phyloP scores from a whole-genome alignment of 768 basidiomycete genomes.

The Panaeolus cyanescens region DNA sequence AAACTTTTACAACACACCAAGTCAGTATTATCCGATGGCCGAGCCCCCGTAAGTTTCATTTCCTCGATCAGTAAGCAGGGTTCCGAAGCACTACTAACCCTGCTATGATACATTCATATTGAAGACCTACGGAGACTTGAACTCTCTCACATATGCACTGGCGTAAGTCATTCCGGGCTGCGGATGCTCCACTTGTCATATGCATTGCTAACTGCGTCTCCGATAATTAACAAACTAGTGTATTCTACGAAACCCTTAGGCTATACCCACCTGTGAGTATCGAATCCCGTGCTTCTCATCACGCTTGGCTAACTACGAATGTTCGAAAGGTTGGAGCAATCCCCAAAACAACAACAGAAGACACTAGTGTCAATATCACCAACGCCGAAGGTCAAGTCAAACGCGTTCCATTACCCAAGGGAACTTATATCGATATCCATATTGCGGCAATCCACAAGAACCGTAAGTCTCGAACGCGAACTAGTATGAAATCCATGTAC shows the following conservation, averaged over 20 bases:
- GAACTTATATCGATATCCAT: conserved; percentile 25
- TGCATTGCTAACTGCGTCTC: not conserved
- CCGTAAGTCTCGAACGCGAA: conserved; percentile 19
- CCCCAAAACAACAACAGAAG: conserved; percentile 48
- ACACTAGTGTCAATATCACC: conserved; percentile 38
- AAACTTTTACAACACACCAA: conserved; percentile 38
- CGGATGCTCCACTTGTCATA: not conserved
- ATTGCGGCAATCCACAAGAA: conserved; percentile 42
- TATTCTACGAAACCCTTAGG: conserved; percentile 52
- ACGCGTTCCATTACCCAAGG: conserved; percentile 14
- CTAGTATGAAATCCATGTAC: conserved; percentile 7
- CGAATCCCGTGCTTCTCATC: not conserved
- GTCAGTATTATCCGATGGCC: conserved; percentile 27
- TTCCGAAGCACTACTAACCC: no score
- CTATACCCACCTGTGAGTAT: conserved; percentile 46
- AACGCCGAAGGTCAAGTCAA: conserved; percentile 30
- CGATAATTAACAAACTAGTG: conserved; percentile 26
- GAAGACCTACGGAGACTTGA: conserved; percentile 40
- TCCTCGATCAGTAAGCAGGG: no score
- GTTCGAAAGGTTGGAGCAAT: conserved; percentile 35
- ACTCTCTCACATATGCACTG: no score
- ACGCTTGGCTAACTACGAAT: not conserved
- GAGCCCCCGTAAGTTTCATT: conserved; percentile 24
- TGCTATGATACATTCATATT: not conserved
- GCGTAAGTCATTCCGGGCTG: conserved; percentile 36